A percentile compares a stretch with the other conserved stretches of the same genome.
Evolutionary conservation across 805 yeast genomes (phyloP).

Genomic region (Clavispora carvajalis): DNA sequence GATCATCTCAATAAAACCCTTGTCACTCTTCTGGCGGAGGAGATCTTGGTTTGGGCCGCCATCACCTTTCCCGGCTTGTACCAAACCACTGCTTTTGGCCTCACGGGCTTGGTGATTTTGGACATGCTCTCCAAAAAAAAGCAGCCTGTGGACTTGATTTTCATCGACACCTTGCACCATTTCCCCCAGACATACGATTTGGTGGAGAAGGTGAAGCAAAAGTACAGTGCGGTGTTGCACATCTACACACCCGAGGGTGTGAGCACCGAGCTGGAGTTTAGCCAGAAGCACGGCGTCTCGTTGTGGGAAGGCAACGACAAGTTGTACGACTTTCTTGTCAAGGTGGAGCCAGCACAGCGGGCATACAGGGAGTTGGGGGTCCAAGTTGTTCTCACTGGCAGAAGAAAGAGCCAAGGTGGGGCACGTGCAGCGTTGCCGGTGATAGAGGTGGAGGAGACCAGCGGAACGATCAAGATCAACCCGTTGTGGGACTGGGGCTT

Average conservation of each 20-base stretch:
- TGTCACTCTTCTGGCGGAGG: constrained; percentile 55
- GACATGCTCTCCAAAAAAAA: constrained; percentile 62
- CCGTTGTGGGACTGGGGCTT: constrained; percentile 86
- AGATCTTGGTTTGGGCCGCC: constrained; percentile 76
- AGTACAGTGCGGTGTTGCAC: constrained; percentile 56
- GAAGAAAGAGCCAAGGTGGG: constrained; percentile 88
- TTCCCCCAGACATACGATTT: constrained; percentile 89
- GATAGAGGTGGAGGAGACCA: constrained; percentile 66
- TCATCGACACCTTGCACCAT: constrained; percentile 87
- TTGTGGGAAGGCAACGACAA: constrained; percentile 82
- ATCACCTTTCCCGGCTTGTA: constrained; percentile 75
- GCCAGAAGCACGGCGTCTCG: constrained; percentile 60
- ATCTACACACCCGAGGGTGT: constrained; percentile 63
- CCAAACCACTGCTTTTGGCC: constrained; percentile 94
- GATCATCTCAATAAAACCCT: constrained; percentile 62
- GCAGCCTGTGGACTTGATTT: constrained; percentile 67
- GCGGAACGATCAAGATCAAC: constrained; percentile 77
- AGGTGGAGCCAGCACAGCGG: constrained; percentile 88
- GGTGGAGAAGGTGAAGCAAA: constrained; percentile 50
- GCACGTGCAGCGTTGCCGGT: constrained; percentile 66
- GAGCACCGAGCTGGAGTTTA: constrained; percentile 57
- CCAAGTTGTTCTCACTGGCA: constrained; percentile 86
- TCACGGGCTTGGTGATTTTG: constrained; percentile 83
- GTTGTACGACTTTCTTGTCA: constrained; percentile 77
- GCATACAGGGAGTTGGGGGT: constrained; percentile 72